Base-by-base conservation (phyloP, 176 grass and related monocot species). In the Zizania latifolia region DNA sequence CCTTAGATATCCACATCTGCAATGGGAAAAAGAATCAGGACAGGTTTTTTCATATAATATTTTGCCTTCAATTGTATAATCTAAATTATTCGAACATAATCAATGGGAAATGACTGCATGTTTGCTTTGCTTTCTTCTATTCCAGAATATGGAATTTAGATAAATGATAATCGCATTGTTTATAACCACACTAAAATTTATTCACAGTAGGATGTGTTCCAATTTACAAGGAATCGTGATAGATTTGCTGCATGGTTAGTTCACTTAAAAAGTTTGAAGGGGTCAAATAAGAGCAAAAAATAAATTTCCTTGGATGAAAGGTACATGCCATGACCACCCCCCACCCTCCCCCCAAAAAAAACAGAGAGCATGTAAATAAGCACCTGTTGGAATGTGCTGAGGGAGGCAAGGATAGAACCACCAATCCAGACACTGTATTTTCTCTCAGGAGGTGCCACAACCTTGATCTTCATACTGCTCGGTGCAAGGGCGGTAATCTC, bases 361-460 rank as follows among this genome's bases (percentile, higher is more conserved):
- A 8, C 4, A 68, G 15, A 35, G 10, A 14, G 48, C 10, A 3
- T 58, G 28, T 29, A 59, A 58, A 31, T 2, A 56, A 45, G 30
- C 68, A 85, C 76, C 83, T 85, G 83, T 34, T 85, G 83, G 76
- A 85, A 85, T 30, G 83, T 85, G 59, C 76, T 80, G 30, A 85
- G 83, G 51, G 83, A 85, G 61, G 76, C 83, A 16, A 85, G 76
- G 61, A 85, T 85, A 29, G 76, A 85, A 6, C 83, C 83, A 53
- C 83, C 76, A 21, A 85, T 80, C 84, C 70, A 80, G 26, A 86
- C 84, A 62, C 84, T 81, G 40, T 86, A 86, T 34, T 75, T 86
- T 67, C 84, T 86, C 41, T 86, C 84, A 1, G 70, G 77, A 34
- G 84, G 84, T 4, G 84, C 77, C 70, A 86, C 83, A 1, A 86